phyloP scores from a whole-genome alignment of 2,329 filamentous ascomycete species.

The Blastomyces emzantsi region DNA sequence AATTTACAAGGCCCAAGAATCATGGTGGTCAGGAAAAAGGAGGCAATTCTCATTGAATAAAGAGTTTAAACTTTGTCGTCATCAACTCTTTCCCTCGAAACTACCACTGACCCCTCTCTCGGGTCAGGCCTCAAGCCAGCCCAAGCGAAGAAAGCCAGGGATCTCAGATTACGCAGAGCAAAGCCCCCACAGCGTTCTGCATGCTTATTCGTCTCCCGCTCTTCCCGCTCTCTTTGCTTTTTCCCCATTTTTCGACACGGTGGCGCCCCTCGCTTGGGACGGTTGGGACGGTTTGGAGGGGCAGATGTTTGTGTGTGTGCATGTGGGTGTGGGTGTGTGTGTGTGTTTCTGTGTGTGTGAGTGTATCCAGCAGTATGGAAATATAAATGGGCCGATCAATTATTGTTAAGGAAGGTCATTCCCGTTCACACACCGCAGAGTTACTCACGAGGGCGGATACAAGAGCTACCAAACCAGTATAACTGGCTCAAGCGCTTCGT shows the following conservation, averaged over 20 bases:
- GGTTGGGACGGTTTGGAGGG: background rate
- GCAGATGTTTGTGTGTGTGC: background rate
- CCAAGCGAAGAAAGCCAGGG: background rate
- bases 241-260: slow-evolving; percentile 1
- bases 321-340: too few relatives aligned
- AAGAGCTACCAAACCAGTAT: background rate
- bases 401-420: slow-evolving; percentile 1
- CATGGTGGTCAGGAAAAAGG: background rate
- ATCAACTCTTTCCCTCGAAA: background rate
- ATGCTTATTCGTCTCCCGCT: background rate
- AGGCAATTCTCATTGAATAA: background rate
- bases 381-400: background rate
- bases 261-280: slow-evolving; percentile 2
- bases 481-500: background rate
- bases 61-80: background rate
- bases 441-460: background rate
- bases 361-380: background rate
- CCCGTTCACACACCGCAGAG: background rate
- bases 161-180: background rate
- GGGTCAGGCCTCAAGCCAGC: background rate
- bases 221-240: slow-evolving; percentile 8
- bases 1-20: background rate
- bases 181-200: background rate
- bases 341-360: background rate
- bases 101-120: background rate